Percentiles rank a stretch among this genome's conserved stretches.
phyloP scores from a whole-genome alignment of 2,329 filamentous ascomycete species.

The Fusarium zealandicum region DNA sequence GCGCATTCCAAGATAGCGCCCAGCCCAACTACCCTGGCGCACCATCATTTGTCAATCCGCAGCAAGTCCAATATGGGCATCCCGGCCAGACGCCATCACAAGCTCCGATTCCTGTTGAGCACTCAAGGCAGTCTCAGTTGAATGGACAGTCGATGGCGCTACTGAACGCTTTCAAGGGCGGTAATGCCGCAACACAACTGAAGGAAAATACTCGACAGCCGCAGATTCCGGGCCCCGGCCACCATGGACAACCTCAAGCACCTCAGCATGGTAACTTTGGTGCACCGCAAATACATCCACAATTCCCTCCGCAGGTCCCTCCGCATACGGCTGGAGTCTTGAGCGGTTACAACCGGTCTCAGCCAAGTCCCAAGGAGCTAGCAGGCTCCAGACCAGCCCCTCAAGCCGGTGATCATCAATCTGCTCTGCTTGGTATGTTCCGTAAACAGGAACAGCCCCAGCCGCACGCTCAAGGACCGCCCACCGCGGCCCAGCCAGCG shows the following conservation, averaged over 20 bases:
- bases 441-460: constrained; percentile 48
- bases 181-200: constrained; percentile 29
- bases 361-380: constrained; percentile 41
- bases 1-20: constrained; percentile 41
- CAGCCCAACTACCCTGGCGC: constrained; percentile 19
- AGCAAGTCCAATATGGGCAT: constrained; percentile 39
- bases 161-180: constrained; percentile 54
- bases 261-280: constrained; percentile 18
- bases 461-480: constrained; percentile 12
- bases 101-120: constrained; percentile 13
- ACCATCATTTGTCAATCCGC: constrained; percentile 26
- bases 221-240: constrained; percentile 10
- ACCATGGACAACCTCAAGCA: constrained; percentile 21
- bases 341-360: constrained; percentile 20
- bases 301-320: constrained; percentile 11
- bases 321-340: constrained; percentile 10
- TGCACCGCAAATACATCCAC: constrained; percentile 13
- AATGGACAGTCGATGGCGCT: constrained; percentile 54
- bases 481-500: constrained; percentile 11
- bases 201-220: constrained; percentile 31
- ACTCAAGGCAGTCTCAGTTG: constrained; percentile 42
- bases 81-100: constrained; percentile 30
- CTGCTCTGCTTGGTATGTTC: constrained; percentile 62
- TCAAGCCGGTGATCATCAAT: constrained; percentile 51
- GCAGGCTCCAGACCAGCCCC: constrained; percentile 38